phyloP scores from a whole-genome alignment of 179 eudicot species.

The Corrigiola litoralis region DNA sequence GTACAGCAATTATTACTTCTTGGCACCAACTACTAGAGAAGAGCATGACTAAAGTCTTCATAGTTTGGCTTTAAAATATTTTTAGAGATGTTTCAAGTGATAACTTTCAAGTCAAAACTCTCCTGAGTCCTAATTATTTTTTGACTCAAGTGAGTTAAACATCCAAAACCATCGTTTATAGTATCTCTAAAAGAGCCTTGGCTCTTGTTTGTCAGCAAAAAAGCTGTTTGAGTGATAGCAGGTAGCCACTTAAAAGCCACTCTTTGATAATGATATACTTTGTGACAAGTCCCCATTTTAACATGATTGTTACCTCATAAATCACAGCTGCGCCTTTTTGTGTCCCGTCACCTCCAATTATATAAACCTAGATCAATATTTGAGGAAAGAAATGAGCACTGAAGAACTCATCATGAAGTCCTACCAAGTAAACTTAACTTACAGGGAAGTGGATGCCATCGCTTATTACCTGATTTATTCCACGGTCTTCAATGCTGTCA shows the following conservation, averaged over 20 bases:
- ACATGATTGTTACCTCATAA: constrained; percentile 36
- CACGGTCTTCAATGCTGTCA: constrained; percentile 54
- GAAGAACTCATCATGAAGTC: not conserved
- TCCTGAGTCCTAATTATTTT: too few relatives aligned
- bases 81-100: not conserved
- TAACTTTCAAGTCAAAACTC: not conserved
- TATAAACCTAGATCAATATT: constrained; percentile 34
- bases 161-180: not conserved
- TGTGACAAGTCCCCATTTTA: not conserved
- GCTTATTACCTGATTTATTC: constrained; percentile 41
- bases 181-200: too few relatives aligned
- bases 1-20: not conserved
- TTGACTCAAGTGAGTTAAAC: not conserved
- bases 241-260: not conserved
- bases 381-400: constrained; percentile 1
- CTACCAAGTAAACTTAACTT: not conserved
- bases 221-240: not conserved
- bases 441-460: not conserved
- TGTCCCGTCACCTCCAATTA: constrained; percentile 55
- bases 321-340: constrained; percentile 49
- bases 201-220: too few relatives aligned
- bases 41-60: not conserved
- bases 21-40: not conserved
- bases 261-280: not conserved
- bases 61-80: not conserved